A percentile compares a stretch with the other conserved stretches of the same genome.
Evolutionary conservation across 1,284 basidiomycete species (phyloP).

Genomic region (Serendipita sp.): DNA sequence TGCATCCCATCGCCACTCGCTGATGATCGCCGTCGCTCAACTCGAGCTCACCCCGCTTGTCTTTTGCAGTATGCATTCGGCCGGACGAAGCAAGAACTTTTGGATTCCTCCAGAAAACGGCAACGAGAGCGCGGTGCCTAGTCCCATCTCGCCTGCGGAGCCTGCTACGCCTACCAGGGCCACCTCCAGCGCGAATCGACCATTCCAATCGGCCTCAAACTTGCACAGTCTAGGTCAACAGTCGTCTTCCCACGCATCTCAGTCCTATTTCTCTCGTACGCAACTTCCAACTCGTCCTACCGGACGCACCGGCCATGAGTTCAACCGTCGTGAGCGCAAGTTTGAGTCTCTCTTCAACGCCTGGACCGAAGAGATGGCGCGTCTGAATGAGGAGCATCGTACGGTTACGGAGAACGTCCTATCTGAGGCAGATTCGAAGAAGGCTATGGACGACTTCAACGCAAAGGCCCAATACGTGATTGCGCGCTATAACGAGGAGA

Average conservation of each 20-base stretch:
- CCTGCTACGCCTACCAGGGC: conserved; percentile 1
- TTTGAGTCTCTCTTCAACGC: background rate
- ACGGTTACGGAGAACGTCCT: background rate
- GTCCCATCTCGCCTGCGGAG: background rate
- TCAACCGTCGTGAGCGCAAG: conserved; percentile 3
- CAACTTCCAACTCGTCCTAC: background rate
- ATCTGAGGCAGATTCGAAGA: background rate
- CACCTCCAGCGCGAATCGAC: background rate
- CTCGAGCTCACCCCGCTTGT: background rate
- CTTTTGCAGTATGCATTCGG: background rate
- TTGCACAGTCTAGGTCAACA: background rate
- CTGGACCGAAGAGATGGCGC: background rate
- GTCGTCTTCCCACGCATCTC: background rate
- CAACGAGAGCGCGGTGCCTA: background rate
- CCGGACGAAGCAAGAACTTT: conserved; percentile 1
- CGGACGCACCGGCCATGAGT: background rate
- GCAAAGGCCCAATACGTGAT: background rate
- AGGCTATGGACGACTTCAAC: conserved; percentile 1
- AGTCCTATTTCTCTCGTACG: background rate
- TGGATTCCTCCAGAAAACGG: background rate
- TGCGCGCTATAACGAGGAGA: background rate
- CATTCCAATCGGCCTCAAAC: background rate
- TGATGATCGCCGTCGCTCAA: conserved; percentile 3
- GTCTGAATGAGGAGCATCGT: background rate
- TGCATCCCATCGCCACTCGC: background rate